Base-by-base conservation (phyloP, 306 rosid species). In the Citrullus mucosospermus region DNA sequence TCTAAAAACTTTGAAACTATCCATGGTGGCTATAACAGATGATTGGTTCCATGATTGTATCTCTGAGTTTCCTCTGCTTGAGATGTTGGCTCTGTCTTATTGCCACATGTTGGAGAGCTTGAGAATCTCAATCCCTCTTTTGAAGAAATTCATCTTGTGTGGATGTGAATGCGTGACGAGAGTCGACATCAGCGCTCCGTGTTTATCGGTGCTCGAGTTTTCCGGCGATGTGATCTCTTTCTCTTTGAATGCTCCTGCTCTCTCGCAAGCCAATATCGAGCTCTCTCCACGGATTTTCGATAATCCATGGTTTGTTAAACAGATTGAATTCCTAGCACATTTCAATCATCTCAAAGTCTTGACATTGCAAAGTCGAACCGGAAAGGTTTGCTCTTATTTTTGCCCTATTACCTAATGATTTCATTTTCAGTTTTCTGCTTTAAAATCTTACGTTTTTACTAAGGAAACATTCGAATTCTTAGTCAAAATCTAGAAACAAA, bases 41-140 rank as follows among this genome's bases (percentile, higher is more conserved):
- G 38, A 46, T 17, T 84, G 89, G 84, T 58, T 84, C 8, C 32
- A 59, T 77, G 78, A 81, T 2, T 50, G 50, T 51, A 61, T 86
- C 54, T 18, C 3, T n/a, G 66, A 84, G 67, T 60, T 77, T 13
- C 79, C 77, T 48, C 67, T 82, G 34, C 81, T 86, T 66, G 89
- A 84, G 79, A 74, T 15, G 16, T 74, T 86, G 69, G 11, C 12
- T 11, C 46, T 86, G 6, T 9, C 0, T 17, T 3, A 44, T 30
- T 86, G 84, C 34, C 11, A 9, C 16, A 51, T 84, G 82, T 78
- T 79, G 69, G 81, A 73, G 58, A 81, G 22, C 48, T 73, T 84
- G 51, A 53, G 69, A 54, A 78, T 86, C 68, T 79, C 85, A 59
- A 74, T 84, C 61, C n/a, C 8, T 51, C 60, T 50, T 38, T 83